phyloP scores from a whole-genome alignment of 2,329 filamentous ascomycete genomes.

The Microcyclospora pomicola region DNA sequence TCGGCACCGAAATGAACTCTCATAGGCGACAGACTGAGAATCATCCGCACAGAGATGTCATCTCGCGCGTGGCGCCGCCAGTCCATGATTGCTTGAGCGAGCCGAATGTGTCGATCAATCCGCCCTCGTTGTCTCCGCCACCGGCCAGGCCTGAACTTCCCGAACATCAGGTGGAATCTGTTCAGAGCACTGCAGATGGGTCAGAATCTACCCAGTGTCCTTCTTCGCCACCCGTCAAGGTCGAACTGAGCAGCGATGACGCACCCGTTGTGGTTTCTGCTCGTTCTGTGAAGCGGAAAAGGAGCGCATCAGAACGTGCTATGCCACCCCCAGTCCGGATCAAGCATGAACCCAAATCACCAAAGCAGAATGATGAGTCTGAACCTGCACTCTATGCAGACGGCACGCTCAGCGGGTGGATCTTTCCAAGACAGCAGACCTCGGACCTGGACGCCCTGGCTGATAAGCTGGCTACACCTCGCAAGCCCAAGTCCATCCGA shows the following conservation, averaged over 20 bases:
- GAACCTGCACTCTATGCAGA: slow-evolving; percentile 7
- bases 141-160: not conserved
- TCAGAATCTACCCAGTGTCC: slow-evolving; percentile 1
- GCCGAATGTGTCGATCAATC: not conserved
- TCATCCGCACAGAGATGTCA: not conserved
- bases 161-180: slow-evolving; percentile 19
- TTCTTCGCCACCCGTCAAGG: slow-evolving; percentile 1
- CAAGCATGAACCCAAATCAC: slow-evolving; percentile 16
- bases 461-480: slow-evolving; percentile 21
- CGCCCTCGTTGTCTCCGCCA: not conserved
- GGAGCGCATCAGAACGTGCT: slow-evolving; percentile 9
- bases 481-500: slow-evolving; percentile 7
- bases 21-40: not conserved
- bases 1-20: not conserved
- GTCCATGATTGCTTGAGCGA: too few relatives aligned
- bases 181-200: slow-evolving; percentile 32
- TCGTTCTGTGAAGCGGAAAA: slow-evolving; percentile 31
- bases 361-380: not conserved
- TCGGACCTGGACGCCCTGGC: slow-evolving; percentile 32
- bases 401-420: slow-evolving; percentile 12
- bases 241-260: slow-evolving; percentile 23
- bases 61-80: too few relatives aligned
- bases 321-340: slow-evolving; percentile 9
- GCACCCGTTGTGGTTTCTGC: slow-evolving; percentile 29
- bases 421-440: slow-evolving; percentile 18